Evolutionary conservation across 805 yeast species (phyloP).

Genomic region (Barnettozyma salicaria): DNA sequence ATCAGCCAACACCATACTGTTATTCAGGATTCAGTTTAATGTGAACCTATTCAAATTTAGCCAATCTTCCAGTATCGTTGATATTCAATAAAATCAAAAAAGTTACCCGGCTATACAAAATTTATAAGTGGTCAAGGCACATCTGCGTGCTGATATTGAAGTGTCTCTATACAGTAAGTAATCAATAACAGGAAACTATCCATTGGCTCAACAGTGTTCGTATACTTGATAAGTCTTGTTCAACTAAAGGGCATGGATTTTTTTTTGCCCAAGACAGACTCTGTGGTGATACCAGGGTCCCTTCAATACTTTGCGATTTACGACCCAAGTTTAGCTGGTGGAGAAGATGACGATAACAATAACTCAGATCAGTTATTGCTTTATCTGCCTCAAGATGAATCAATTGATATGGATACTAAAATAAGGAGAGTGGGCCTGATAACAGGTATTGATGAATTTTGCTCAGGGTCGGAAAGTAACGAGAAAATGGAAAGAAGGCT

Average conservation of each 20-base stretch:
- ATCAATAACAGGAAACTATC: no score
- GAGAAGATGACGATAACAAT: constrained; percentile 24
- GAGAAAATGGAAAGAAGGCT: constrained; percentile 1
- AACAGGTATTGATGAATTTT: constrained; percentile 30
- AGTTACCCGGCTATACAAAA: constrained; percentile 2
- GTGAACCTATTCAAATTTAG: neutral
- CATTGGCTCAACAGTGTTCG: no score
- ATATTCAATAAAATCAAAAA: no score
- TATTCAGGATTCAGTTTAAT: neutral
- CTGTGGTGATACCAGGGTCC: constrained; percentile 10
- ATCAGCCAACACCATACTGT: constrained; percentile 69
- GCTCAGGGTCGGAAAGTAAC: constrained; percentile 9
- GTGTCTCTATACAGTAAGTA: no score
- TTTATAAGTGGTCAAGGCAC: no score
- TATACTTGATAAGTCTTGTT: no score
- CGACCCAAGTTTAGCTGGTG: constrained; percentile 33
- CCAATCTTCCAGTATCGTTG: no score
- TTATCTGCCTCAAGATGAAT: constrained; percentile 24
- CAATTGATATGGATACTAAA: constrained; percentile 28
- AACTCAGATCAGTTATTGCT: constrained; percentile 28
- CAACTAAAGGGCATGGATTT: constrained; percentile 18
- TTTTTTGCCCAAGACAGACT: constrained; percentile 16
- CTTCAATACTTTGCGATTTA: constrained; percentile 31
- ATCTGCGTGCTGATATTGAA: no score
- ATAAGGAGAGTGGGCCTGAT: constrained; percentile 37